phyloP scores from a whole-genome alignment of 1,284 basidiomycete genomes.

The Cystobasidium sp. region DNA sequence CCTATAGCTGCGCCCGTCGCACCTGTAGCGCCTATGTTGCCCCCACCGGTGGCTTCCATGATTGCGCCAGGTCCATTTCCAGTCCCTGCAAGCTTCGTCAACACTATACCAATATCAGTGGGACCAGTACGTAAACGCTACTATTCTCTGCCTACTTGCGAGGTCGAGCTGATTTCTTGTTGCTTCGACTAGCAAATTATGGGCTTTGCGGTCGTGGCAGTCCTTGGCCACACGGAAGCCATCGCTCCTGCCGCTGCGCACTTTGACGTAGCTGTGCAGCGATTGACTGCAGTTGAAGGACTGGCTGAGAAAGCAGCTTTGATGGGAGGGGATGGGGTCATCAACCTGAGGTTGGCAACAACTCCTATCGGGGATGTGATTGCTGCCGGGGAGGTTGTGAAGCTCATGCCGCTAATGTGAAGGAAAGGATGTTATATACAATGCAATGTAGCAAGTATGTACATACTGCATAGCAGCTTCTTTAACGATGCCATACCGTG shows the following conservation, averaged over 20 bases:
- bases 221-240: conserved; percentile 31
- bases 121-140: conserved; percentile 22
- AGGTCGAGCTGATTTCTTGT: neutral
- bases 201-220: conserved; percentile 15
- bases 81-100: conserved; percentile 25
- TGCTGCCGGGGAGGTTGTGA: conserved; percentile 31
- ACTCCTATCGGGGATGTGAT: conserved; percentile 26
- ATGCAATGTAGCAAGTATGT: neutral
- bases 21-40: neutral
- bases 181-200: conserved; percentile 2
- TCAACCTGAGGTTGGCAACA: conserved; percentile 33
- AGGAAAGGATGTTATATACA: neutral
- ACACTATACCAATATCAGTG: conserved; percentile 37
- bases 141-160: too few relatives aligned
- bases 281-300: conserved; percentile 37
- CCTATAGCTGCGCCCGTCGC: neutral
- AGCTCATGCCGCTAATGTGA: conserved; percentile 20
- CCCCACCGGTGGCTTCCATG: neutral
- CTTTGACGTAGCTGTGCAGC: conserved; percentile 30
- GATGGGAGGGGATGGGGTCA: conserved; percentile 31
- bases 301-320: conserved; percentile 25
- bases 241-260: conserved; percentile 18
- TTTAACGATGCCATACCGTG: too few relatives aligned
- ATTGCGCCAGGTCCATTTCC: neutral
- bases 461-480: neutral